Conservation (phyloP, 1,139 yeast genomes). For the Ogataea hybrid region DNA sequence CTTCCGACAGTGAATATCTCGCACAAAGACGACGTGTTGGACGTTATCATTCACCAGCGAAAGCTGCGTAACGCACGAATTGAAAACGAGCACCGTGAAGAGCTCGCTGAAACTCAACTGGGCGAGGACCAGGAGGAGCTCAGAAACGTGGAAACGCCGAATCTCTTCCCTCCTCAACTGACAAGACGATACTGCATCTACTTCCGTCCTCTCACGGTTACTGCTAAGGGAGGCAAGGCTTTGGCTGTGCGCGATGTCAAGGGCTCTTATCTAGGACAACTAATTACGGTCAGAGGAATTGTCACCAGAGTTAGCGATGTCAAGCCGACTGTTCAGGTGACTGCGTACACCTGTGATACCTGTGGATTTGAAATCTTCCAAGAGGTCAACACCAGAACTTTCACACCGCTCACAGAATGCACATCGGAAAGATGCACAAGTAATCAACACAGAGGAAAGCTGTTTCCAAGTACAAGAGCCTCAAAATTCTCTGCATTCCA, state of each 20-base stretch:
- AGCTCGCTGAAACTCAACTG: conserved; percentile 35
- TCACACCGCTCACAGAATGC: conserved; percentile 84
- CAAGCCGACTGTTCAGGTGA: conserved; percentile 86
- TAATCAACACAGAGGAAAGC: conserved; percentile 83
- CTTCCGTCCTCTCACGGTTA: conserved; percentile 70
- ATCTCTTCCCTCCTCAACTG: conserved; percentile 78
- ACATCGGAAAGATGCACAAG: conserved; percentile 75
- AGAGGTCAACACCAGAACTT: conserved; percentile 82
- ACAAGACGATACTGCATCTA: conserved; percentile 85
- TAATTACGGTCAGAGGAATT: conserved; percentile 90
- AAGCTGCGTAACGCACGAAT: conserved; percentile 74
- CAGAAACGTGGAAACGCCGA: conserved; percentile 26
- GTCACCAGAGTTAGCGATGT: conserved; percentile 96
- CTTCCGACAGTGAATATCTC: conserved; percentile 71
- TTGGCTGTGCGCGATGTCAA: conserved; percentile 87
- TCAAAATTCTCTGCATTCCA: conserved; percentile 94
- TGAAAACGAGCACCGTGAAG: conserved; percentile 64
- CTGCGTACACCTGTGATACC: conserved; percentile 95
- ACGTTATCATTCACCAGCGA: conserved; percentile 89
- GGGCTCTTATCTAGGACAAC: conserved; percentile 80
- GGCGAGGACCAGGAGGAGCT: conserved; percentile 27
- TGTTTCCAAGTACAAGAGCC: conserved; percentile 92
- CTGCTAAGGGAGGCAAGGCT: conserved; percentile 48
- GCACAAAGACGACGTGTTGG: conserved; percentile 87
- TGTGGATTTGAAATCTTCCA: conserved; percentile 98